Evolutionary conservation across 352 stramenopile genomes (phyloP).

Genomic region (Peronospora belbahrii): DNA sequence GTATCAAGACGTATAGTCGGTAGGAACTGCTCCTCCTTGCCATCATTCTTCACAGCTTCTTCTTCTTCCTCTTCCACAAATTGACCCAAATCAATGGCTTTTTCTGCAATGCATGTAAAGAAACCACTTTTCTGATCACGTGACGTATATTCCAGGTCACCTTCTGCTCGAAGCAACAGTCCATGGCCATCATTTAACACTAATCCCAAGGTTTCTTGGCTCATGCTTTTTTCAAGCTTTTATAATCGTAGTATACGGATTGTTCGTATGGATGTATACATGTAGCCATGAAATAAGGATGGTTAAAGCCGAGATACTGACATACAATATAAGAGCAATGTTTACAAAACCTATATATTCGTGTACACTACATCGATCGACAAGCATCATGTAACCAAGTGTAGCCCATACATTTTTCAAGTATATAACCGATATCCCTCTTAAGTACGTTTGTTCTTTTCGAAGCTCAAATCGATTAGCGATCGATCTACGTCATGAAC

Average conservation of each 20-base stretch:
- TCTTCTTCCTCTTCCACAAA: slow-evolving; percentile 32
- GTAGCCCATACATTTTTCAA: no score
- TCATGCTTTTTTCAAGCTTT: slow-evolving; percentile 29
- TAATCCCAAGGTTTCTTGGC: slow-evolving; percentile 41
- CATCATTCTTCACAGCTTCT: slow-evolving; percentile 15
- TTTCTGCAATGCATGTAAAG: slow-evolving; percentile 66
- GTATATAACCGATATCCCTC: no score
- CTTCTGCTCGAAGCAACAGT: slow-evolving; percentile 56
- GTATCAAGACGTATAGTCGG: slow-evolving; percentile 51
- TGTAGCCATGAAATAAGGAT: no score
- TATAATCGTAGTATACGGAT: background rate
- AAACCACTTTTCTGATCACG: slow-evolving; percentile 56
- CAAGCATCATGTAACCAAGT: no score
- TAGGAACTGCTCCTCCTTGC: slow-evolving; percentile 26
- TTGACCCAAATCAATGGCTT: slow-evolving; percentile 43
- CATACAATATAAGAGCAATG: no score
- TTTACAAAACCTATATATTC: no score
- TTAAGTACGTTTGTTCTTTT: no score
- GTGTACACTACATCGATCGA: no score
- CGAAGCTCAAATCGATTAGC: background rate
- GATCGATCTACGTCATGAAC: background rate
- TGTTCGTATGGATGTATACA: background rate
- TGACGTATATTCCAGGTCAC: slow-evolving; percentile 46
- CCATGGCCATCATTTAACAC: slow-evolving; percentile 73
- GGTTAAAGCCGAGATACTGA: no score